These are phyloP conservation scores for Cinnamomum micranthum DNA, from an alignment of 164 flowering plant genomes.

Conservation along the genomic window DNA sequence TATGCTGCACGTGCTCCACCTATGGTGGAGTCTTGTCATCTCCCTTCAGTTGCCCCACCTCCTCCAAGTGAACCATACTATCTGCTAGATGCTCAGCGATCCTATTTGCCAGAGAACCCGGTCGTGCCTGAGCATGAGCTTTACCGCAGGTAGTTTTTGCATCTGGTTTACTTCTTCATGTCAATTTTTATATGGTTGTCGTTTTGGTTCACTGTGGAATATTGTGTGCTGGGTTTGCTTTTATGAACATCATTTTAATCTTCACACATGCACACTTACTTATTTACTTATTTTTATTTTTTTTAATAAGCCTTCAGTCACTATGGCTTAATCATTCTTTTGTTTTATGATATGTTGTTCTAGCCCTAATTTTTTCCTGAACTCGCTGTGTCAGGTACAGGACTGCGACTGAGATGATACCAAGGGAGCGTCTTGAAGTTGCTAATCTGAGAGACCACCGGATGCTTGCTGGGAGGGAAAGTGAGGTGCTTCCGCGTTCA, in stretches of 20 bases:
- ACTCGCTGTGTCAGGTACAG: neutral
- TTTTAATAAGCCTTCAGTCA: too few species aligned
- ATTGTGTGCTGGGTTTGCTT: too few species aligned
- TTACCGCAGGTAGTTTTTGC: conserved; percentile 26
- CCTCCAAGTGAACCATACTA: conserved; percentile 8
- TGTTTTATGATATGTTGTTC: neutral
- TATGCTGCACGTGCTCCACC: neutral
- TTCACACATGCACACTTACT: too few species aligned
- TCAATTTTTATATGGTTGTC: too few species aligned
- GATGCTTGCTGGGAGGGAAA: neutral
- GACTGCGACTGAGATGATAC: neutral
- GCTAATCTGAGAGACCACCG: neutral
- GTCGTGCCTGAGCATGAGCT: conserved; percentile 18
- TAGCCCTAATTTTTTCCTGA: neutral
- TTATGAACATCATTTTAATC: too few species aligned
- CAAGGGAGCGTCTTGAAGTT: neutral
- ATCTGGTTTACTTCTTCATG: too few species aligned
- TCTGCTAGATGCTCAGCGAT: conserved; percentile 14
- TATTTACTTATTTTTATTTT: too few species aligned
- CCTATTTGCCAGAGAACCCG: conserved; percentile 17
- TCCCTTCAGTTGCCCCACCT: neutral
- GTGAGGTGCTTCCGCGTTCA: neutral
- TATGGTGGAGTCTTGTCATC: conserved; percentile 12
- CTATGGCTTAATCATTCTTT: too few species aligned
- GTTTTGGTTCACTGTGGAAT: too few species aligned